These are phyloP conservation scores for Ophiostoma sp. DNA, from an alignment of 2,329 filamentous ascomycete genomes.

Conservation along the genomic window DNA sequence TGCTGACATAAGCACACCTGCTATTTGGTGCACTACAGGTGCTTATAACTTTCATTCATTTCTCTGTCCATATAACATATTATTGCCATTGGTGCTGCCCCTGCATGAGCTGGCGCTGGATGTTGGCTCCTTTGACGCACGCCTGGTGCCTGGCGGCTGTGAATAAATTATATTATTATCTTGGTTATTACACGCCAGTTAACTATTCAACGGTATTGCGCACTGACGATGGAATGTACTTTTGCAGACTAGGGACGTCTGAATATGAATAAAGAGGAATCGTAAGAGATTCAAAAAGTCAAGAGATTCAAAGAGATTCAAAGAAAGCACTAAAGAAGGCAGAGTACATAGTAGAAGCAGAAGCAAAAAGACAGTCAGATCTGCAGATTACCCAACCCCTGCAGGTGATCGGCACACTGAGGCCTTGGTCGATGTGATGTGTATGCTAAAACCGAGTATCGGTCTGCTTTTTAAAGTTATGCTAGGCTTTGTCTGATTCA, in stretches of 20 bases:
- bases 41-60: not conserved
- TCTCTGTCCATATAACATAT: not conserved
- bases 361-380: not conserved
- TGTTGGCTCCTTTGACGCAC: not conserved
- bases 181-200: too few relatives aligned
- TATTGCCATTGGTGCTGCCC: not conserved
- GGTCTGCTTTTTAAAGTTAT: not conserved
- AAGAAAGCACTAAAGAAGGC: not conserved
- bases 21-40: not conserved
- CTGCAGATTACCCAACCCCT: not conserved
- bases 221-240: not conserved
- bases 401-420: not conserved
- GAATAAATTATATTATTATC: too few relatives aligned
- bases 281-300: not conserved
- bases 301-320: not conserved
- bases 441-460: not conserved
- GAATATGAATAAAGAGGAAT: not conserved
- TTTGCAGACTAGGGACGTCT: not conserved
- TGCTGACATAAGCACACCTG: not conserved
- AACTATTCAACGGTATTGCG: not conserved
- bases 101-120: conserved; percentile 2
- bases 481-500: not conserved
- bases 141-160: not conserved
- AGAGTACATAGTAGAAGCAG: not conserved
- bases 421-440: too few relatives aligned